phyloP scores from a whole-genome alignment of 2,329 filamentous ascomycete species.

The Drechslerella coelobrocha region DNA sequence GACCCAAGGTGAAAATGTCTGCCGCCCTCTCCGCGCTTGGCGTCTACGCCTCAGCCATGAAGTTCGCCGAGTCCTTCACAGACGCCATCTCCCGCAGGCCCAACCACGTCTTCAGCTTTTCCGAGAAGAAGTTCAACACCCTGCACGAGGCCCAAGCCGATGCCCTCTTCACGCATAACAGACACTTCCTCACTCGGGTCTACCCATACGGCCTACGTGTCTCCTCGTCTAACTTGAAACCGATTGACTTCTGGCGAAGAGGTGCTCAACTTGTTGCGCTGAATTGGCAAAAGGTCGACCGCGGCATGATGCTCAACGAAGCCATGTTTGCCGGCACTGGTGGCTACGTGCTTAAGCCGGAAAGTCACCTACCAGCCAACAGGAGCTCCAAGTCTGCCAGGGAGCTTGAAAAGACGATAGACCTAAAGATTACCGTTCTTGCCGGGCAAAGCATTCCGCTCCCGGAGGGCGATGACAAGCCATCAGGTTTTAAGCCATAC shows the following conservation, averaged over 20 bases:
- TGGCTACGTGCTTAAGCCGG: conserved; percentile 70
- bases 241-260: conserved; percentile 69
- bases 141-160: conserved; percentile 64
- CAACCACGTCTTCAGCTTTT: conserved; percentile 70
- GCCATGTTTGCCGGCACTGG: conserved; percentile 69
- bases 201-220: conserved; percentile 70
- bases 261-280: conserved; percentile 72
- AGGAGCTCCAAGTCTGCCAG: conserved; percentile 7
- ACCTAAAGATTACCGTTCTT: conserved; percentile 66
- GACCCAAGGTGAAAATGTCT: conserved; percentile 53
- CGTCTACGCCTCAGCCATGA: conserved; percentile 53
- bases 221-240: conserved; percentile 70
- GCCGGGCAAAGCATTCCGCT: conserved; percentile 67
- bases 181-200: conserved; percentile 69
- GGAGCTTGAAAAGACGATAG: conserved; percentile 58
- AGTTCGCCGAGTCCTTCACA: conserved; percentile 53
- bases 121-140: conserved; percentile 66
- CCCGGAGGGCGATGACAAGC: conserved; percentile 63
- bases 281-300: conserved; percentile 72
- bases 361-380: conserved; percentile 61
- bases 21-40: conserved; percentile 53
- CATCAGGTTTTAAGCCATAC: conserved; percentile 66
- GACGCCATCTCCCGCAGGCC: conserved; percentile 59
- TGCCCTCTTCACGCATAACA: conserved; percentile 69
- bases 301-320: conserved; percentile 73